phyloP scores from a whole-genome alignment of 306 rosid species.

The Carpinus fangiana region DNA sequence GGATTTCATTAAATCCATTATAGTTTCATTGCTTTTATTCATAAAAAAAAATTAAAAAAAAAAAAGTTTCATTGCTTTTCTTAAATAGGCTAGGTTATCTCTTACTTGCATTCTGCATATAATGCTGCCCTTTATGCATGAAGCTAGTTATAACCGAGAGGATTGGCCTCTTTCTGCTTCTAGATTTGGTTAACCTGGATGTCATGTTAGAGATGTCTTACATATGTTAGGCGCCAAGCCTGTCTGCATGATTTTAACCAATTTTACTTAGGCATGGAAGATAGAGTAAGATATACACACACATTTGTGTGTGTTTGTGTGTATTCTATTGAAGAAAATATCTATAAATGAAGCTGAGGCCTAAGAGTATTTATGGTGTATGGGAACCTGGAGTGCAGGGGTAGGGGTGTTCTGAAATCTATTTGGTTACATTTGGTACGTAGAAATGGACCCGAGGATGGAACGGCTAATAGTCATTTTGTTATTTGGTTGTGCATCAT shows the following conservation, averaged over 20 bases:
- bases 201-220: not conserved
- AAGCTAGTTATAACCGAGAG: not conserved
- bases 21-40: no score
- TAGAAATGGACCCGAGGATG: no score
- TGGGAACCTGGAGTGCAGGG: not conserved
- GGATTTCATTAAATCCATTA: not conserved
- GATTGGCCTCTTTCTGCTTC: not conserved
- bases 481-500: no score
- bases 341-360: not conserved
- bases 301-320: no score
- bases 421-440: no score
- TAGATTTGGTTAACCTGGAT: not conserved
- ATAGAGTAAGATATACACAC: no score
- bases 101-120: not conserved
- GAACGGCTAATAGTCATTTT: no score
- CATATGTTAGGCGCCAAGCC: not conserved
- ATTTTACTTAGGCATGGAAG: not conserved
- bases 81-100: not conserved
- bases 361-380: not conserved
- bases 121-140: not conserved
- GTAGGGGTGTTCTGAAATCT: not conserved
- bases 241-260: not conserved
- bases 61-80: not conserved
- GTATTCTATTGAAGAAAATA: not conserved
- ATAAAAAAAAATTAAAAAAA: no score